Base-by-base conservation (phyloP, 192 early-diverging fungal genomes). In the Pecoramyces ruminantium region DNA sequence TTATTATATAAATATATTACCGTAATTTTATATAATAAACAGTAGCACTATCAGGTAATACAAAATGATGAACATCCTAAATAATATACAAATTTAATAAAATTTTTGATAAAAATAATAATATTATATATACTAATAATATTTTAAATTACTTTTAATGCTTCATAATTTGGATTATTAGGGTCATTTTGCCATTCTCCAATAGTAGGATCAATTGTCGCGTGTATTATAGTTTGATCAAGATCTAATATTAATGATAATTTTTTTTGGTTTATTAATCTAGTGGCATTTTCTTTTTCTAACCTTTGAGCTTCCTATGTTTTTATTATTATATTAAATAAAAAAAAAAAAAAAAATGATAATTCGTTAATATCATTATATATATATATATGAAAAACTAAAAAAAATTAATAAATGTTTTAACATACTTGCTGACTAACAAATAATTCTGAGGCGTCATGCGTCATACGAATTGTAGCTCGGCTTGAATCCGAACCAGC, bases 221-320 rank as follows among this genome's bases (percentile, higher is more conserved):
- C 96, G 79, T 99, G 98, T 77, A 99, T 93, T 27, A 99, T 89
- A 2, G 98, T 99, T 85, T 97, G 96, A 85, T 99, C 98, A 78
- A 99, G 88, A 89, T 99, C 98, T 27, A 99, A 89, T 79, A 99
- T 92, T 29, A 99, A 85, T 8, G 94, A 95, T 58, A 99, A 88
- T 83, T 93, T 95, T 78, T 88, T 84, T 30, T 87, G 88, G 5
- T 85, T 82, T 80, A 92, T 81, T 78, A 99, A 86, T 81, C 93
- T 87, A 6, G 87, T 80, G 17, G 90, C 85, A 21, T 87, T 94
- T 29, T 89, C 89, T n/a, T 89, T 81, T 77, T 97, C 94, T 40
- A 96, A 82, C 18, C 90, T 81, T 77, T 90, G 83, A 5, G 94
- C 95, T 82, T 93, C 93, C 90, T 93, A 81, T 29, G 39, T 29